Conservation (phyloP, 2,329 filamentous ascomycete species). For the Hypomyces perniciosus region DNA sequence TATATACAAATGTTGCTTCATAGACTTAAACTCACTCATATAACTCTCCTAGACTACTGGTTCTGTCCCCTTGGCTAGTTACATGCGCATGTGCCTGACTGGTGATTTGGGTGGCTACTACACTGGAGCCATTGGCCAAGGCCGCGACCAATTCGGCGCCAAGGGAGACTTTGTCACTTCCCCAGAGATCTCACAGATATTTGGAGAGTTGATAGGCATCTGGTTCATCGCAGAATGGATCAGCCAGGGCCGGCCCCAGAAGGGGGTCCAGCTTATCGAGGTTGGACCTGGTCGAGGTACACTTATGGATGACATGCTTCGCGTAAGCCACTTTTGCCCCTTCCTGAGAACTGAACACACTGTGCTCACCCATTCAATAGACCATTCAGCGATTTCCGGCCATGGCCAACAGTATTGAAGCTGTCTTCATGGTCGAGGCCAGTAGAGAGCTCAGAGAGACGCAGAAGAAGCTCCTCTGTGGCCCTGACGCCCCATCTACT, state of each 20-base stretch:
- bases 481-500: constrained; percentile 57
- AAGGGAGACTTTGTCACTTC: constrained; percentile 96
- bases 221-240: constrained; percentile 98
- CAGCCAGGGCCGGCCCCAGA: constrained; percentile 68
- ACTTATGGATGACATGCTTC: constrained; percentile 91
- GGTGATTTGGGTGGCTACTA: constrained; percentile 91
- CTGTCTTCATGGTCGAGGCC: constrained; percentile 94
- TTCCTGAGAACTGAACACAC: neutral
- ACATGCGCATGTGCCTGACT: constrained; percentile 98
- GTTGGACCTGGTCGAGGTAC: constrained; percentile 91
- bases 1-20: no score
- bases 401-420: constrained; percentile 70
- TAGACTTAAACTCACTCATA: no score
- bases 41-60: constrained; percentile 57
- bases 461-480: constrained; percentile 79
- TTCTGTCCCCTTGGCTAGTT: constrained; percentile 84
- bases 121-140: constrained; percentile 62
- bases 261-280: constrained; percentile 83
- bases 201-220: constrained; percentile 87
- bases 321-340: constrained; percentile 50
- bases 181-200: constrained; percentile 94
- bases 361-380: constrained; percentile 35
- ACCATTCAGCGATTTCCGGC: constrained; percentile 78
- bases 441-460: constrained; percentile 69
- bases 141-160: constrained; percentile 81